phyloP scores from a whole-genome alignment of 345 rosid species.

The Jatropha curcas region DNA sequence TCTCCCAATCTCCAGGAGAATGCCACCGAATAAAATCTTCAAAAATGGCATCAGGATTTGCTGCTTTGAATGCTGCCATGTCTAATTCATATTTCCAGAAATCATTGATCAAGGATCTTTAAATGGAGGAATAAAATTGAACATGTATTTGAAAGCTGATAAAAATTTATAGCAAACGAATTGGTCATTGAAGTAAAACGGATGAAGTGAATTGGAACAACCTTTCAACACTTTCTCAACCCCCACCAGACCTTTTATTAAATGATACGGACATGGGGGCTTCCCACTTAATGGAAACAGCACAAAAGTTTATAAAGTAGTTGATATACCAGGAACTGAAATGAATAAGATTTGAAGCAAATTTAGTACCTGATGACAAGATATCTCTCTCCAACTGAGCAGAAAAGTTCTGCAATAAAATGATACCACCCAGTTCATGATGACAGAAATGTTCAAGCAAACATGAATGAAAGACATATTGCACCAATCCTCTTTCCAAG shows the following conservation, averaged over 20 bases:
- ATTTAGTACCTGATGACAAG: slow-evolving; percentile 65
- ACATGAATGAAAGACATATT: neutral
- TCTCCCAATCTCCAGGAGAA: slow-evolving; percentile 97
- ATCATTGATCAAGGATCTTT: slow-evolving; percentile 13
- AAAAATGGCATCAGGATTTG: slow-evolving; percentile 87
- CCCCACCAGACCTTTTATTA: neutral
- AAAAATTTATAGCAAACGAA: slow-evolving; percentile 13
- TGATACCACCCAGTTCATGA: slow-evolving; percentile 17
- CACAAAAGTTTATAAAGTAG: neutral
- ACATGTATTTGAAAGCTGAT: slow-evolving; percentile 1
- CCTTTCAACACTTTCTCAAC: neutral
- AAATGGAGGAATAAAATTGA: neutral
- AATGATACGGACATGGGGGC: neutral
- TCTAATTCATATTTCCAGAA: slow-evolving; percentile 44
- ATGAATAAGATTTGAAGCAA: slow-evolving; percentile 12
- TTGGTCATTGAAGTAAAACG: neutral
- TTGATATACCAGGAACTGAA: neutral
- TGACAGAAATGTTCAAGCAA: slow-evolving; percentile 2
- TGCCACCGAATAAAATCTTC: slow-evolving; percentile 99
- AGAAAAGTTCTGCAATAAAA: slow-evolving; percentile 79
- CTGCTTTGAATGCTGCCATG: slow-evolving; percentile 99
- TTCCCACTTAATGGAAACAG: slow-evolving; percentile 1
- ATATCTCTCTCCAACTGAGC: slow-evolving; percentile 94
- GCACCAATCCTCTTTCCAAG: neutral
- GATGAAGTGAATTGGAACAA: neutral